A percentile compares a stretch with the other conserved stretches of the same genome.
phyloP scores from a whole-genome alignment of 257 asterid genomes.

The Solanum microdontum region DNA sequence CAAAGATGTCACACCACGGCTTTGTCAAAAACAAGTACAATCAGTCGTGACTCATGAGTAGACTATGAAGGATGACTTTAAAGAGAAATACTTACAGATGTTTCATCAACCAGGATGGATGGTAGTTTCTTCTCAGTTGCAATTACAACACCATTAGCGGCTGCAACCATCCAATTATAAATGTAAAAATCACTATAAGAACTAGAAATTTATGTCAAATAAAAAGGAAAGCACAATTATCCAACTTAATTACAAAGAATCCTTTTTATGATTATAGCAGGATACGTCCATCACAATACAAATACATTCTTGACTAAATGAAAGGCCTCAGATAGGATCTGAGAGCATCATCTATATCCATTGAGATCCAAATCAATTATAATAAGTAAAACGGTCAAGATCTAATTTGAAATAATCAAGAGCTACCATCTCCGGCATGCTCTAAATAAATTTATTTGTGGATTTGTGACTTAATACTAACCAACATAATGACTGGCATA shows the following conservation, averaged over 20 bases:
- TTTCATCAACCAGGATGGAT: slow-evolving; percentile 92
- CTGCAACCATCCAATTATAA: slow-evolving; percentile 31
- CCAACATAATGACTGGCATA: background rate
- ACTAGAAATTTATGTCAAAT: background rate
- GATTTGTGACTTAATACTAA: background rate
- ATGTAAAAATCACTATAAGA: background rate
- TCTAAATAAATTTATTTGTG: background rate
- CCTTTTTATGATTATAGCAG: background rate
- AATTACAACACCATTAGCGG: slow-evolving; percentile 98
- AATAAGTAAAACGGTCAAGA: background rate
- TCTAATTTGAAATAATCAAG: background rate
- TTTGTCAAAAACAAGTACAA: background rate
- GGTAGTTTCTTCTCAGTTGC: slow-evolving; percentile 98
- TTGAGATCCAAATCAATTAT: background rate
- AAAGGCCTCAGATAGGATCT: background rate
- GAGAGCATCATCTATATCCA: background rate
- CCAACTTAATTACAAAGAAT: background rate
- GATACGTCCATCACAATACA: background rate
- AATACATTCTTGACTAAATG: background rate
- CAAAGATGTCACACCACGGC: background rate
- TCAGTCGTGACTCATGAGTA: background rate
- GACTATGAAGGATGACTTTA: background rate
- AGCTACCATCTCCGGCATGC: background rate
- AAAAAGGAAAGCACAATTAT: background rate
- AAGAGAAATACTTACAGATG: slow-evolving; percentile 59